Evolutionary conservation across 306 rosid species (phyloP).

Genomic region (Pachyrhizus erosus): DNA sequence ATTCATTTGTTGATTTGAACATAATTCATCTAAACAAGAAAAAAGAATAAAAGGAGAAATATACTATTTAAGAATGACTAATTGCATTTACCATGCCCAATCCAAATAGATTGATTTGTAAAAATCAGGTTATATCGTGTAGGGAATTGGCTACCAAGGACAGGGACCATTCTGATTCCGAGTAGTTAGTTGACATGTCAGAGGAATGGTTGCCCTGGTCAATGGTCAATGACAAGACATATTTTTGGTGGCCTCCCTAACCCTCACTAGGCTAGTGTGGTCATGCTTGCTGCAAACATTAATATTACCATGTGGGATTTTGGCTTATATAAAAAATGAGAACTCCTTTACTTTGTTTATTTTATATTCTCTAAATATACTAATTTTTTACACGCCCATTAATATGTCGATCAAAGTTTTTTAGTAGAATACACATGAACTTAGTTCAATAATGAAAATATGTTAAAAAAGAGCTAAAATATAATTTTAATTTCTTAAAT

Average conservation of each 20-base stretch:
- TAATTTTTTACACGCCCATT: too few relatives aligned
- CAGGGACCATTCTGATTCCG: neutral
- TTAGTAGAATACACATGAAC: too few relatives aligned
- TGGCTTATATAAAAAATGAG: neutral
- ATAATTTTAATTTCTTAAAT: too few relatives aligned
- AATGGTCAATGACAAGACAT: neutral
- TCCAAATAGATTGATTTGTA: neutral
- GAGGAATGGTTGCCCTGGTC: neutral
- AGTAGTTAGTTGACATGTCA: neutral
- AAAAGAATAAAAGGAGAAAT: neutral
- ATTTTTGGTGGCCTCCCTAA: neutral
- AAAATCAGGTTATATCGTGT: conserved; percentile 21
- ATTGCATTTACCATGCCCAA: neutral
- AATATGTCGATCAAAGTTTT: too few relatives aligned
- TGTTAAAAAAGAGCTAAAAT: too few relatives aligned
- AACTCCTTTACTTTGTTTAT: too few relatives aligned
- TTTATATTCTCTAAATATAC: too few relatives aligned
- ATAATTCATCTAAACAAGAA: neutral
- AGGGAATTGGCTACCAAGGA: neutral
- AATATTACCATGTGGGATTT: neutral
- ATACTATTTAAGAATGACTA: neutral
- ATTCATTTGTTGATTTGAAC: too few relatives aligned
- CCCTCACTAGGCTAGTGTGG: neutral
- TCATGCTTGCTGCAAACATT: neutral
- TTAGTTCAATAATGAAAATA: too few relatives aligned